Base-by-base conservation (phyloP, 345 rosid genomes). In the Eucalyptus marginata region DNA sequence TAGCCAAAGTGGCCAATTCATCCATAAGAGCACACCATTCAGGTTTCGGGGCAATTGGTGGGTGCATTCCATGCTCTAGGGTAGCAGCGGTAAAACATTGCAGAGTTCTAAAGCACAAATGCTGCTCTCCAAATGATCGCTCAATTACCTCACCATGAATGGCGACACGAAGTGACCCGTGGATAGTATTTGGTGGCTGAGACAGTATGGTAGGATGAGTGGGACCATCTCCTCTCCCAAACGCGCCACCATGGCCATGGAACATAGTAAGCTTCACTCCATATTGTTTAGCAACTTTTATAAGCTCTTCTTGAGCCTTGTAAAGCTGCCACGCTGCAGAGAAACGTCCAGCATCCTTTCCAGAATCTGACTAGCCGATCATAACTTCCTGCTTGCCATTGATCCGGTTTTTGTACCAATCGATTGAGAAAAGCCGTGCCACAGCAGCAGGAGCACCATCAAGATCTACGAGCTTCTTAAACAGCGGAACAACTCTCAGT, bases 221-320 rank as follows among this genome's bases (percentile, higher is more conserved):
- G 40, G 99, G 99, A 84, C 99, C 99, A 88, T 99, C 97, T 88
- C 99, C 99, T 94, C 99, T 94, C 90, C 99, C 96, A 64, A 98
- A 99, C 8, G 99, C 94, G 64, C 99, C 99, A 89, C 99, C 99
- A 79, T 99, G 99, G 43, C 99, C 99, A 89, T 97, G 99, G 93
- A 98, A 97, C 99, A 97, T 95, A 14, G 99, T 98, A n/a, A 95
- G 94, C 93, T 98, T 98, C 47, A 98, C 95, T 64, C 97, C 98
- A 88, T 62, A 96, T 51, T 94, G 14, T 93, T 98, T 98, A 58
- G 98, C 96, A 44, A 96, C 99, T 80, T 95, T 96, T 88, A 98
- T 94, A 68, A 98, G 99, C 92, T 97, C 97, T 91, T 98, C 98
- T 90, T 96, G 99, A 90, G 99, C 97, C 92, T 98, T 98, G 86